A percentile compares a stretch with the other conserved stretches of the same genome.
Evolutionary conservation across 495 filamentous ascomycete genomes (phyloP).

Genomic region (Aspergillus campestris): DNA sequence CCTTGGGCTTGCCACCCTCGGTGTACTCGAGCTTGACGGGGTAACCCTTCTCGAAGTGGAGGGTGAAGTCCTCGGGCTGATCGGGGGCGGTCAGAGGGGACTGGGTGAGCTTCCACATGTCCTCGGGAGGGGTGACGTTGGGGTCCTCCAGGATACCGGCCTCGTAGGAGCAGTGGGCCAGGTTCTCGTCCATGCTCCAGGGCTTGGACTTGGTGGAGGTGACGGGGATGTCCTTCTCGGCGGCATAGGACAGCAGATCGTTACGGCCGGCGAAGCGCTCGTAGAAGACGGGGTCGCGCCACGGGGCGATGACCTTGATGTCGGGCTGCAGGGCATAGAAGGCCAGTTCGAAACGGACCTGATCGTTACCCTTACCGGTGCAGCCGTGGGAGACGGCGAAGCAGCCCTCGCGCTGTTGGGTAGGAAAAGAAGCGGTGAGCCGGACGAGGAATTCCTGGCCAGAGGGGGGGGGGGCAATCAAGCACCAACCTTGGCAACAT

Average conservation of each 20-base stretch:
- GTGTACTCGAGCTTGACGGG: constrained; percentile 61
- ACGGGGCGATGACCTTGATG: constrained; percentile 84
- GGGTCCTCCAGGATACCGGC: constrained; percentile 57
- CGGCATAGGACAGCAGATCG: constrained; percentile 83
- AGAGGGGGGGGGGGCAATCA: neutral
- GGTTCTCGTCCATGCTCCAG: constrained; percentile 76
- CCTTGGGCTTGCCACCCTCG: constrained; percentile 42
- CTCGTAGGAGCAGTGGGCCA: constrained; percentile 88
- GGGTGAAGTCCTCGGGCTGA: constrained; percentile 63
- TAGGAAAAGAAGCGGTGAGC: neutral
- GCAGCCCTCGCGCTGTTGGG: constrained; percentile 29
- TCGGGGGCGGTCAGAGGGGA: constrained; percentile 72
- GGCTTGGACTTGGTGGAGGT: constrained; percentile 81
- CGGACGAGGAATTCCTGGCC: neutral
- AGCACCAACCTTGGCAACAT: constrained; percentile 47
- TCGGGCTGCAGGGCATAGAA: constrained; percentile 66
- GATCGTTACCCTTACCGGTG: constrained; percentile 83
- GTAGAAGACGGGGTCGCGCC: constrained; percentile 80
- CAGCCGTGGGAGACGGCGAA: constrained; percentile 67
- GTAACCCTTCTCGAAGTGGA: constrained; percentile 79
- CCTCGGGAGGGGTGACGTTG: constrained; percentile 51
- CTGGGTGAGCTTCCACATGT: constrained; percentile 79
- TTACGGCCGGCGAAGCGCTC: constrained; percentile 73
- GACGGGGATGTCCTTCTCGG: constrained; percentile 70
- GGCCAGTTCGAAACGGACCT: constrained; percentile 77